Evolutionary conservation across 2,329 filamentous ascomycete genomes (phyloP), one percentile per base, ranked within the genome.

Genomic region (Thielaviopsis populi): DNA sequence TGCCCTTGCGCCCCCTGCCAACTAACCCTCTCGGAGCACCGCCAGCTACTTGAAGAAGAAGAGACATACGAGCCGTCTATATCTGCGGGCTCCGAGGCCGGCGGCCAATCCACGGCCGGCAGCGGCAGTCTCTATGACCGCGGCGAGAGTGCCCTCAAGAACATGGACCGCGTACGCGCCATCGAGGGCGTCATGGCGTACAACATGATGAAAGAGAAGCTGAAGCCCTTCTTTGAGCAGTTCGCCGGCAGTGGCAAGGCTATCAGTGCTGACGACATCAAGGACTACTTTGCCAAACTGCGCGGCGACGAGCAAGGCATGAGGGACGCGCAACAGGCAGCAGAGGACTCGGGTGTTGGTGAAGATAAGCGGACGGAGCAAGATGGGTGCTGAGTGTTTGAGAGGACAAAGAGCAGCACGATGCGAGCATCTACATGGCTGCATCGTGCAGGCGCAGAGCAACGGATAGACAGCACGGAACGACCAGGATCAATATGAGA

Each of bases 181-280:
- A 96, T 99, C 64, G 89, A 99, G 73, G 94, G 94, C 17, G 92
- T 95, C 56, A 96, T 97, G 91, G 92, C 91, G 0, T 99, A 97
- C 75, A 96, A 97, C 70, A 88, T 95, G 70, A 81, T 99, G 66
- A 94, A 95, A 71, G 91, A 97, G 71, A 91, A 92, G 72, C 84
- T 99, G n/a, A 96, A 92, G 78, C 86, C 86, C 0, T 97, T 99
- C 73, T 83, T 99, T 70, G 85, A 91, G 74, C 88, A 95, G 53
- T 99, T 96, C 72, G 94, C 94, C 0, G 90, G 96, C 72, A 95
- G 87, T 67, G 92, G 92, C 0, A 78, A 88, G 73, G 85, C 89
- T 0, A 91, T 99, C 24, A 86, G 90, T 1, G 92, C 92, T 0
- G 94, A 99, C 71, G 91, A 97, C 74, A 94, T 99, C 74, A 99